Evolutionary conservation across 2,329 filamentous ascomycete species (phyloP), one percentile per base, ranked within the genome.

Genomic region (Pyricularia pennisetigena): DNA sequence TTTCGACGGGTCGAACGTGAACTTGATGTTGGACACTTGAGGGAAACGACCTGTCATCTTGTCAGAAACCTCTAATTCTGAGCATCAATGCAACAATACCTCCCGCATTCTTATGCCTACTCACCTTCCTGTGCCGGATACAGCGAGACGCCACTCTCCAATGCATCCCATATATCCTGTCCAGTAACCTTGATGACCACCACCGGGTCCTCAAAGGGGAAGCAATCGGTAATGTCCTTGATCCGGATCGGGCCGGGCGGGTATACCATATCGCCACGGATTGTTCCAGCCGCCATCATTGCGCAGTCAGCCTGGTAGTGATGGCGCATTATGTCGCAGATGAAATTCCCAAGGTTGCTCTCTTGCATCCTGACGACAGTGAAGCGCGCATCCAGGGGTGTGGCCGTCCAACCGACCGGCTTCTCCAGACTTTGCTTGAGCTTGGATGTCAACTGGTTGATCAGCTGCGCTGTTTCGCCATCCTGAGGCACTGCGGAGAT

Each of bases 171-270:
- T 35, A 97, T 86, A 0, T 89, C 90, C 72, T 87, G 82, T 0
- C 94, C 94, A 0, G 82, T 87, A 4, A 93, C 83, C 41, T 85
- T 86, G 69, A 97, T 81, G 4, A 96, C 86, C 0, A 97, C 90
- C 1, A 94, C 90, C 0, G 93, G 93, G 71, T 97, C 93, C 75
- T 97, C 93, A 73, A 97, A 97, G 0, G 94, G 94, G 72, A 97
- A 97, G 74, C 92, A 97, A 66, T 91, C 91, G 69, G 93, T 86
- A n/a, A 96, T 86, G 73, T 96, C 92, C 74, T 92, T 92, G 69
- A 97, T 80, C 28, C 89, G 83, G 8, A 97, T 80, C 0, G 93
- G 82, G 0, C 93, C 93, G 0, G 92, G 91, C 0, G 92, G 88
- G 73, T 97, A 97, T 35, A 97, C 88, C 76, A 95, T 92, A 74